These are phyloP conservation scores for Boehmeria nivea DNA, from an alignment of 306 rosid genomes.

Conservation along the genomic window DNA sequence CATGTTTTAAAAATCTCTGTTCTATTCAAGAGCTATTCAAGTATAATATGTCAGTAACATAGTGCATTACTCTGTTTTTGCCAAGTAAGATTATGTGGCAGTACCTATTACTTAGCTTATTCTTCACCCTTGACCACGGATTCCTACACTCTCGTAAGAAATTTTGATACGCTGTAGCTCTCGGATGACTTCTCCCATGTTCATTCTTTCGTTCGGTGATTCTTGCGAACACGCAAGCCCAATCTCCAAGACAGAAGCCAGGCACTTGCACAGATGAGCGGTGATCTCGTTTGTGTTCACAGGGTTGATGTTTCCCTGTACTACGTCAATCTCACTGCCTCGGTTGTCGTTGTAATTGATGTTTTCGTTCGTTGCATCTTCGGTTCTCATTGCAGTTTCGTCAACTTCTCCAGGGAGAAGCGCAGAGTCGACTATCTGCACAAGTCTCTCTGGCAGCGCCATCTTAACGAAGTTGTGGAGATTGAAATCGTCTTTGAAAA, in stretches of 20 bases:
- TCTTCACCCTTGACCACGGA: no score
- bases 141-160: no score
- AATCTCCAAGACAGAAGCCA: background rate
- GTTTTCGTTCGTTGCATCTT: background rate
- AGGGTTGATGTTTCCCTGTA: background rate
- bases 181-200: background rate
- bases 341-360: background rate
- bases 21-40: no score
- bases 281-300: background rate
- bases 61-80: no score
- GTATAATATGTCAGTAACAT: no score
- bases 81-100: no score
- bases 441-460: background rate
- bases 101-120: no score
- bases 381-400: background rate
- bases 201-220: background rate
- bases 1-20: no score
- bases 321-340: background rate
- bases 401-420: background rate
- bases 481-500: constrained; percentile 24
- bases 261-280: background rate
- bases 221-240: constrained; percentile 1
- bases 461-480: constrained; percentile 21
- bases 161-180: constrained; percentile 3
- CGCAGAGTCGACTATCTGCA: background rate